A percentile compares a stretch with the other conserved stretches of the same genome.
phyloP scores from a whole-genome alignment of 2,329 filamentous ascomycete species.

The Hymenoscyphus repandus region DNA sequence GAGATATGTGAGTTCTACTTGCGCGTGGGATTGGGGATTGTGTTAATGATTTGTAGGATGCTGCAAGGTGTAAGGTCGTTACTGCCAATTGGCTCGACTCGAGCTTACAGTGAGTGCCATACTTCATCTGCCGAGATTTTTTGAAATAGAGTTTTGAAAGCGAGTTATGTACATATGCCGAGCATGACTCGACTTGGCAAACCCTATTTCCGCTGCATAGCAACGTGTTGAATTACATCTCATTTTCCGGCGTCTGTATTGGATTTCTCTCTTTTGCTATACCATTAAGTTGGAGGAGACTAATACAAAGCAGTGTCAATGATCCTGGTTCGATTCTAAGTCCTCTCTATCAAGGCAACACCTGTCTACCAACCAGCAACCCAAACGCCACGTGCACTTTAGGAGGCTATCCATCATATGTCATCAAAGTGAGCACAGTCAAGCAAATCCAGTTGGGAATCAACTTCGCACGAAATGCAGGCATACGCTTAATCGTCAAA shows the following conservation, averaged over 20 bases:
- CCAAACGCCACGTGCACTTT: conserved; percentile 7
- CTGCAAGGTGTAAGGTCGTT: conserved; percentile 31
- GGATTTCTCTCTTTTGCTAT: background rate
- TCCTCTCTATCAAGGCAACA: conserved; percentile 39
- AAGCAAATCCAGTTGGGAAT: conserved; percentile 41
- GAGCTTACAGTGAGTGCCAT: conserved; percentile 32
- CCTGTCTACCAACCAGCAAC: conserved; percentile 31
- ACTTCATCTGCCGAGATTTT: background rate
- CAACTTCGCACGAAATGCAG: conserved; percentile 40
- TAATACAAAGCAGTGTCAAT: conserved; percentile 28
- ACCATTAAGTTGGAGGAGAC: background rate
- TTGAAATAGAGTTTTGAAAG: background rate
- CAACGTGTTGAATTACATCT: no score
- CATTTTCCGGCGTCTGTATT: no score
- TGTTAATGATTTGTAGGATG: conserved; percentile 23
- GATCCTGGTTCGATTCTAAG: conserved; percentile 40
- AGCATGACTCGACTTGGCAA: background rate
- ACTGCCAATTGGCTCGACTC: conserved; percentile 30
- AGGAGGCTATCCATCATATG: conserved; percentile 26
- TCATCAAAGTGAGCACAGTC: conserved; percentile 32
- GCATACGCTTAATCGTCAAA: conserved; percentile 33
- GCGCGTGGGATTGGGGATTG: no score
- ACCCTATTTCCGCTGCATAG: no score
- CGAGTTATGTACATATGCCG: background rate
- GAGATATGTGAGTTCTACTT: conserved; percentile 4